Evolutionary conservation across 1,284 basidiomycete genomes (phyloP).

Genomic region (Malassezia sympodialis): DNA sequence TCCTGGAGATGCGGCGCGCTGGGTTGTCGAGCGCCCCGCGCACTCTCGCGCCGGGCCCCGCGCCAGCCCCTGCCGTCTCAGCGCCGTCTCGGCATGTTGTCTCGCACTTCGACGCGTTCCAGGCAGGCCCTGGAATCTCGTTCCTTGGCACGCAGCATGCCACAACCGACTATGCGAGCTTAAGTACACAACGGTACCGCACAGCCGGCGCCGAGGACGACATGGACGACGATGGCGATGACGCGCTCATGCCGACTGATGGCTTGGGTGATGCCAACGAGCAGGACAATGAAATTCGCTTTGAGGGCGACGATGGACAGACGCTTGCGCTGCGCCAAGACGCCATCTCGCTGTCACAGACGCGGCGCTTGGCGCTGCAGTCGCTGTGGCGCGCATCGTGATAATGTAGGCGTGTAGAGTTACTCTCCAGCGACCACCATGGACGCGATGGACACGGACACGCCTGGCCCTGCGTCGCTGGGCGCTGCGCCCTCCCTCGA

Average conservation of each 20-base stretch:
- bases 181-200: background rate
- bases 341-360: constrained; percentile 41
- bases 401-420: background rate
- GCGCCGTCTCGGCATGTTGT: constrained; percentile 27
- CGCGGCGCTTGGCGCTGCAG: constrained; percentile 13
- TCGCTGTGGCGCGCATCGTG: constrained; percentile 4
- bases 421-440: background rate
- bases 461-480: background rate
- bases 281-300: constrained; percentile 26
- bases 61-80: background rate
- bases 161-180: background rate
- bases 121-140: constrained; percentile 33
- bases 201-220: constrained; percentile 4
- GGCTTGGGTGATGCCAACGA: constrained; percentile 20
- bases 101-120: constrained; percentile 35
- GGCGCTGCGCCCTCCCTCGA: constrained; percentile 5
- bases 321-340: constrained; percentile 37
- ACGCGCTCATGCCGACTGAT: constrained; percentile 22
- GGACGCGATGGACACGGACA: constrained; percentile 9
- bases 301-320: constrained; percentile 44
- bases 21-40: background rate
- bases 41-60: background rate
- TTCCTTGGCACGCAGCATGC: constrained; percentile 21
- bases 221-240: constrained; percentile 32
- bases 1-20: constrained; percentile 25